Percentiles rank a stretch among this genome's conserved stretches.
These are phyloP conservation scores for Hanseniaspora taiwanica DNA, from an alignment of 805 yeast species.

Conservation along the genomic window DNA sequence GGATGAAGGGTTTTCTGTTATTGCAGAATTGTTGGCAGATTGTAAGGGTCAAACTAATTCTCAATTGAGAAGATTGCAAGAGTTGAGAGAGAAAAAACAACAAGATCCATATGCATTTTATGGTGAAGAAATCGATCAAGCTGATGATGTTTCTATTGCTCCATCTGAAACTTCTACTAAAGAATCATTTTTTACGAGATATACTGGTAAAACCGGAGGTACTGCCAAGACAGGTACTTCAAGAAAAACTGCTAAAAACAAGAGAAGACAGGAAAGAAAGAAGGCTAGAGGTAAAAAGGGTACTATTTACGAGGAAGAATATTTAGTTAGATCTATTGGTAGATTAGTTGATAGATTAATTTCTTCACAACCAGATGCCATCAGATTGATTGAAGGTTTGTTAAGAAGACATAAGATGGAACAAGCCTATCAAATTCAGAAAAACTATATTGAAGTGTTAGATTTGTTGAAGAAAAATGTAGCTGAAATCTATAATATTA, in stretches of 20 bases:
- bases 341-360: conserved; percentile 74
- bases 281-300: conserved; percentile 96
- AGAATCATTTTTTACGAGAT: conserved; percentile 87
- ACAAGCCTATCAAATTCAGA: conserved; percentile 75
- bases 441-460: conserved; percentile 44
- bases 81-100: conserved; percentile 67
- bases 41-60: conserved; percentile 76
- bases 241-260: conserved; percentile 81
- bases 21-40: conserved; percentile 88
- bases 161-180: conserved; percentile 88
- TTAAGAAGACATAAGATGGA: conserved; percentile 58
- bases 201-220: conserved; percentile 91
- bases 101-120: conserved; percentile 80
- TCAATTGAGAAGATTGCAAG: conserved; percentile 73
- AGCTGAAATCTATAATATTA: conserved; percentile 65
- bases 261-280: conserved; percentile 90
- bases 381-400: conserved; percentile 59
- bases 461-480: conserved; percentile 44
- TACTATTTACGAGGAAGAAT: conserved; percentile 93
- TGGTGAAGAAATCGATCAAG: conserved; percentile 61
- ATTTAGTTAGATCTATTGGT: conserved; percentile 75
- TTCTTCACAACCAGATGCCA: conserved; percentile 62
- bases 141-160: conserved; percentile 90
- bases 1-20: conserved; percentile 75
- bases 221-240: conserved; percentile 96